Evolutionary conservation across 441 rosid species (phyloP).

Genomic region (Rhodomyrtus psidioides): DNA sequence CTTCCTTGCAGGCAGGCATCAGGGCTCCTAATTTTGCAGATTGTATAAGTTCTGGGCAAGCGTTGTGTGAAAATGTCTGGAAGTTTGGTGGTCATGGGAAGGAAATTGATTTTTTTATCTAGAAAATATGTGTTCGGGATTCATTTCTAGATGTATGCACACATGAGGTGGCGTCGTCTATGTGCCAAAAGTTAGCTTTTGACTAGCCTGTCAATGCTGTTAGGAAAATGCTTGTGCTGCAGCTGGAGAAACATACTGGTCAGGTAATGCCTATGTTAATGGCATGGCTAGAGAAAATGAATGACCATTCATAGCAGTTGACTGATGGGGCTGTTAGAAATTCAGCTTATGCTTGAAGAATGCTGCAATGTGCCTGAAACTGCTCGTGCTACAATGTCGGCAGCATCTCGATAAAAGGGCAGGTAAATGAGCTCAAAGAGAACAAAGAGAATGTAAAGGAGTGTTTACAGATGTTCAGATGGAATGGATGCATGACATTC

Average conservation of each 20-base stretch:
- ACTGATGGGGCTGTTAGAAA: slow-evolving; percentile 27
- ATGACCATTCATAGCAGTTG: too few relatives aligned
- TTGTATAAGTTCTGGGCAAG: slow-evolving; percentile 42
- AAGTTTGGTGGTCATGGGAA: background rate
- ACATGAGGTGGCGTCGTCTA: slow-evolving; percentile 68
- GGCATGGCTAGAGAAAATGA: background rate
- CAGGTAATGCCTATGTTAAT: slow-evolving; percentile 55
- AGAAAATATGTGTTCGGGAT: slow-evolving; percentile 72
- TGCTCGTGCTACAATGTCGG: slow-evolving; percentile 78
- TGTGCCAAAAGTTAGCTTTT: slow-evolving; percentile 77
- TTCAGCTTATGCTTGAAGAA: slow-evolving; percentile 80
- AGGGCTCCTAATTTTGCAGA: background rate
- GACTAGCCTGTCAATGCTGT: slow-evolving; percentile 77
- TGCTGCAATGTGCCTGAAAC: slow-evolving; percentile 90
- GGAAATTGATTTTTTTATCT: slow-evolving; percentile 75
- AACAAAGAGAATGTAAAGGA: slow-evolving; percentile 57
- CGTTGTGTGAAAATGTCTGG: slow-evolving; percentile 10
- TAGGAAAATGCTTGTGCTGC: slow-evolving; percentile 75
- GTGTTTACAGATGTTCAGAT: slow-evolving; percentile 71
- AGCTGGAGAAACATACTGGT: slow-evolving; percentile 66
- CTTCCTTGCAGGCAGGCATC: background rate
- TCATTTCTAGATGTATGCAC: slow-evolving; percentile 87
- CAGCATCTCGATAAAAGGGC: slow-evolving; percentile 72
- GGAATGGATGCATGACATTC: slow-evolving; percentile 85
- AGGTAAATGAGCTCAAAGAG: slow-evolving; percentile 45